Conservation (phyloP, 306 rosid species). For the Comarum palustre region DNA sequence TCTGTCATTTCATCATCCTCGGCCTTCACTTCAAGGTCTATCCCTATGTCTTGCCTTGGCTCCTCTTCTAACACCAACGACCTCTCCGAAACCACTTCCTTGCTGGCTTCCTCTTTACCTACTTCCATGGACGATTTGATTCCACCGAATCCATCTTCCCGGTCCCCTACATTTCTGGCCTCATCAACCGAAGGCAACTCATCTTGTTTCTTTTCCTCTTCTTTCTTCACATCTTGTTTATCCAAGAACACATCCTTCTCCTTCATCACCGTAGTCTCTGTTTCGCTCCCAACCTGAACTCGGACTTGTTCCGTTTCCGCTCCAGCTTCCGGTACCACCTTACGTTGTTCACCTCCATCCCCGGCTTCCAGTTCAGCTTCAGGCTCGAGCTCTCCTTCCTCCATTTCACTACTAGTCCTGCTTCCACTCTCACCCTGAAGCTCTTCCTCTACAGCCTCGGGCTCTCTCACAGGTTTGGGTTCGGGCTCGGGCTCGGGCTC, state of each 20-base stretch:
- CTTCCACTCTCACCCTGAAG: constrained; percentile 18
- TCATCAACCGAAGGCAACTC: constrained; percentile 18
- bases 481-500: constrained; percentile 15
- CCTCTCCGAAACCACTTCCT: constrained; percentile 30
- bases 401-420: constrained; percentile 18
- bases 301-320: constrained; percentile 24
- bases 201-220: constrained; percentile 33
- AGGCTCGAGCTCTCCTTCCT: constrained; percentile 21
- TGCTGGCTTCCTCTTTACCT: constrained; percentile 31
- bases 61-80: constrained; percentile 32
- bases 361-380: constrained; percentile 13
- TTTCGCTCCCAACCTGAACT: constrained; percentile 6
- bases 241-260: constrained; percentile 19
- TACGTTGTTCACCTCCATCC: constrained; percentile 8
- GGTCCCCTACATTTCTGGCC: constrained; percentile 5
- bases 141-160: constrained; percentile 25
- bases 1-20: constrained; percentile 39
- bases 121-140: constrained; percentile 27
- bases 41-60: constrained; percentile 36
- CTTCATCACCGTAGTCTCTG: constrained; percentile 27
- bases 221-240: constrained; percentile 30
- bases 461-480: neutral
- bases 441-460: constrained; percentile 1
- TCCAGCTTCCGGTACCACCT: constrained; percentile 9
- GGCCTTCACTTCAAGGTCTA: constrained; percentile 40